phyloP scores from a whole-genome alignment of 2,329 filamentous ascomycete genomes.

The Colletotrichum euphorbiae region DNA sequence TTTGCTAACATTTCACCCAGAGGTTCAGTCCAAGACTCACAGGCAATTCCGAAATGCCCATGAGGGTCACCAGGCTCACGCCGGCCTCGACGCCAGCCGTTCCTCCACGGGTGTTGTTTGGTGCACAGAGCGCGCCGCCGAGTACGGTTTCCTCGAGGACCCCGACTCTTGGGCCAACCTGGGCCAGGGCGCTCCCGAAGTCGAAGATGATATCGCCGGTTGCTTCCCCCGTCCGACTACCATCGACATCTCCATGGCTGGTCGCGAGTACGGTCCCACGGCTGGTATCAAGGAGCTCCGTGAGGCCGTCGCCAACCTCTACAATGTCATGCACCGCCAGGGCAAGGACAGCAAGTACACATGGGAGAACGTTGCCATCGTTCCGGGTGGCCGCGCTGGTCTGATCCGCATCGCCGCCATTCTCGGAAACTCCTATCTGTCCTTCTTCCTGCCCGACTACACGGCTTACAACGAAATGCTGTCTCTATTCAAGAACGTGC shows the following conservation, averaged over 20 bases:
- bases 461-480: constrained; percentile 99
- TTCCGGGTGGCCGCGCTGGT: constrained; percentile 91
- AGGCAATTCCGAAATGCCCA: constrained; percentile 90
- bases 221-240: constrained; percentile 85
- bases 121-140: constrained; percentile 87
- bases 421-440: constrained; percentile 89
- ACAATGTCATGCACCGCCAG: constrained; percentile 92
- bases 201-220: constrained; percentile 90
- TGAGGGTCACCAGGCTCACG: constrained; percentile 90
- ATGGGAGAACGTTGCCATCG: constrained; percentile 97
- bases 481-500: constrained; percentile 88
- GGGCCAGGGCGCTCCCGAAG: constrained; percentile 93
- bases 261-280: constrained; percentile 92
- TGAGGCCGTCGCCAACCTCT: constrained; percentile 89
- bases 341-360: constrained; percentile 91
- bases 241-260: constrained; percentile 82
- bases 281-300: constrained; percentile 92
- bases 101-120: constrained; percentile 95
- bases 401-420: constrained; percentile 96
- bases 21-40: constrained; percentile 86
- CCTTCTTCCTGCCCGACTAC: constrained; percentile 95
- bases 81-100: constrained; percentile 87
- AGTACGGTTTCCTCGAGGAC: constrained; percentile 88
- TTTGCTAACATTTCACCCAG: constrained; percentile 57
- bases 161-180: constrained; percentile 91